A percentile compares a stretch with the other conserved stretches of the same genome.
These are phyloP conservation scores for Geosmithia putterillii DNA, from an alignment of 2,329 filamentous ascomycete species.

Conservation along the genomic window DNA sequence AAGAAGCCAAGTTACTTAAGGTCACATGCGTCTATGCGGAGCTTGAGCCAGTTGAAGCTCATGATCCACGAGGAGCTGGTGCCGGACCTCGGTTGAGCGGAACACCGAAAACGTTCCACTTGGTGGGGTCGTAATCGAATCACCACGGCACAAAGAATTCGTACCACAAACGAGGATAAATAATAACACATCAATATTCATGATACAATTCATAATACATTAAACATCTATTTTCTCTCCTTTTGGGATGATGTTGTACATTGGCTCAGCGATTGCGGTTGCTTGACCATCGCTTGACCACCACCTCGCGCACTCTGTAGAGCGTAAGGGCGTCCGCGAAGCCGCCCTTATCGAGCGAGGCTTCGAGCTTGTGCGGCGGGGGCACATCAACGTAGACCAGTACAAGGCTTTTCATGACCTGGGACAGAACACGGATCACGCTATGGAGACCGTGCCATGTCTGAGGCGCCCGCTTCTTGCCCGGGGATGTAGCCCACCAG, in stretches of 20 bases:
- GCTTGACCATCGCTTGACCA: constrained; percentile 71
- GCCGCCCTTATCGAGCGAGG: constrained; percentile 31
- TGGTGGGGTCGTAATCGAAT: too few relatives aligned
- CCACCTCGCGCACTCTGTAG: constrained; percentile 71
- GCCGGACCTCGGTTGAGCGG: background rate
- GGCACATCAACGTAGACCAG: constrained; percentile 88
- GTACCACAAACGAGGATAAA: background rate
- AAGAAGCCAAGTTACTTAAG: too few relatives aligned
- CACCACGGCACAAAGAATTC: background rate
- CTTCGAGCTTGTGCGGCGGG: constrained; percentile 39
- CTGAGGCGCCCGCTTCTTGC: constrained; percentile 33
- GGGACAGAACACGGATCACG: constrained; percentile 76
- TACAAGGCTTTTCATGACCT: constrained; percentile 83
- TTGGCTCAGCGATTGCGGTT: constrained; percentile 49
- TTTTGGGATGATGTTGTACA: background rate
- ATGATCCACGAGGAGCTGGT: too few relatives aligned
- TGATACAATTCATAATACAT: background rate
- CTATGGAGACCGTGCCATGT: constrained; percentile 81
- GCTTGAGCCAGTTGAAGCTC: too few relatives aligned
- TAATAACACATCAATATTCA: background rate
- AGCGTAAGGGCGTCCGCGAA: constrained; percentile 50
- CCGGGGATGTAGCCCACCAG: constrained; percentile 48
- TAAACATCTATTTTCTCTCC: background rate
- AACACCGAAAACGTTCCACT: too few relatives aligned
- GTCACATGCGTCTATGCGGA: too few relatives aligned